Base-by-base conservation (phyloP, 1,139 yeast genomes). In the Magnusiomyces suaveolens region DNA sequence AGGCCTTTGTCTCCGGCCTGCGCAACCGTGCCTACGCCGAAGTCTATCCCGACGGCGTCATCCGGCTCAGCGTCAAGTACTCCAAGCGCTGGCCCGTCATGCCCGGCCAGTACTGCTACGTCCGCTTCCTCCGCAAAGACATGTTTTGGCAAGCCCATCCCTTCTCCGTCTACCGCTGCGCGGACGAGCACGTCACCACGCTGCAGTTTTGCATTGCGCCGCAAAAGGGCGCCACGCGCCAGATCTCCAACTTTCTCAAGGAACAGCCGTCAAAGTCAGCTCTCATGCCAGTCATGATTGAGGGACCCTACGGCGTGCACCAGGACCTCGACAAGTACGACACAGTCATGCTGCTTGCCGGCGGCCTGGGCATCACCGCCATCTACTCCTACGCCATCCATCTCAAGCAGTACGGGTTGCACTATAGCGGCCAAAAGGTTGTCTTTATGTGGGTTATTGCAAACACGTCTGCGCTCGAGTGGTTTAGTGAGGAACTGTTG, bases 281-380 rank as follows among this genome's bases (percentile, higher is more conserved):
- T 38, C 50, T 46, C 12, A 52, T 72, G 18, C 68, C 67, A 52
- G 75, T 78, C 1, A 64, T 74, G 43, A 62, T 80, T n/a, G 84
- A 81, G 60, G 85, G 85, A 0, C 83, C 84, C 0, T 81, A 81
- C 61, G 81, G 84, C 62, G 67, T 69, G 62, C 61, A 71, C 60
- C 62, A 78, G 57, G 75, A 84, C 66, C 55, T 79, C 54, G 72
- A 73, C 54, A 75, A 75, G 54, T 82, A 76, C 62, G 79, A 80
- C 54, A 76, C 75, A 46, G 66, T 74, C 6, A 65, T 81, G 18
- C 70, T 82, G 52, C 58, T 83, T 53, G 79, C 81, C 2, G 83
- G 86, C 60, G 87, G 88, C 55, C 82, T 82, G 60, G 92, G 92
- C 63, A 73, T 84, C 55, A 83, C 90, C 1, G 81, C 82, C 2